A percentile compares a stretch with the other conserved stretches of the same genome.
Evolutionary conservation across 805 yeast species (phyloP).

Genomic region (Candida jianshihensis): DNA sequence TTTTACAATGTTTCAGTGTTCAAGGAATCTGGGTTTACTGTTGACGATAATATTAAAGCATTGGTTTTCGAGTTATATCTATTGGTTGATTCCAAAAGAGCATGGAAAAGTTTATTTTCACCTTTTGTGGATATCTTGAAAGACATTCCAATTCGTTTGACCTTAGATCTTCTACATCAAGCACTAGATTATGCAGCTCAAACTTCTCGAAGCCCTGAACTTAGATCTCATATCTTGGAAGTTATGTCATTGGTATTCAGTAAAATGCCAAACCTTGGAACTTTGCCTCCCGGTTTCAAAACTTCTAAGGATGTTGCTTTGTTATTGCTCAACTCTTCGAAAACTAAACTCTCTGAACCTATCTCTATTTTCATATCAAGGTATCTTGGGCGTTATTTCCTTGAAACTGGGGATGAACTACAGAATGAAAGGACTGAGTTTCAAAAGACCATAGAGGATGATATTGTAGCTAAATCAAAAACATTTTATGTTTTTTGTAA

Average conservation of each 20-base stretch:
- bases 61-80: slow-evolving; percentile 1
- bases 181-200: slow-evolving; percentile 8
- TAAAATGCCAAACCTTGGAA: slow-evolving; percentile 3
- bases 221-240: slow-evolving; percentile 4
- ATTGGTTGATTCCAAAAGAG: slow-evolving; percentile 1
- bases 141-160: slow-evolving; percentile 2
- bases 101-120: slow-evolving; percentile 11
- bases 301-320: slow-evolving; percentile 10
- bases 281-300: slow-evolving; percentile 5
- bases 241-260: slow-evolving; percentile 10
- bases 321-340: slow-evolving; percentile 5
- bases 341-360: background rate
- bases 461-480: slow-evolving; percentile 16
- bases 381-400: slow-evolving; percentile 17
- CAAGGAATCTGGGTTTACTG: background rate
- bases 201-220: background rate
- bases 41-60: background rate
- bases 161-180: slow-evolving; percentile 4
- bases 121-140: slow-evolving; percentile 6
- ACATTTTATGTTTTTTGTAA: slow-evolving; percentile 24
- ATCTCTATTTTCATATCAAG: slow-evolving; percentile 12
- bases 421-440: slow-evolving; percentile 3
- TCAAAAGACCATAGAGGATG: slow-evolving; percentile 4
- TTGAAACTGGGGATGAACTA: slow-evolving; percentile 14
- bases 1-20: slow-evolving; percentile 9